Evolutionary conservation across 768 basidiomycete species (phyloP), one percentile per base, ranked within the genome.

Genomic region (Terana coerulea): DNA sequence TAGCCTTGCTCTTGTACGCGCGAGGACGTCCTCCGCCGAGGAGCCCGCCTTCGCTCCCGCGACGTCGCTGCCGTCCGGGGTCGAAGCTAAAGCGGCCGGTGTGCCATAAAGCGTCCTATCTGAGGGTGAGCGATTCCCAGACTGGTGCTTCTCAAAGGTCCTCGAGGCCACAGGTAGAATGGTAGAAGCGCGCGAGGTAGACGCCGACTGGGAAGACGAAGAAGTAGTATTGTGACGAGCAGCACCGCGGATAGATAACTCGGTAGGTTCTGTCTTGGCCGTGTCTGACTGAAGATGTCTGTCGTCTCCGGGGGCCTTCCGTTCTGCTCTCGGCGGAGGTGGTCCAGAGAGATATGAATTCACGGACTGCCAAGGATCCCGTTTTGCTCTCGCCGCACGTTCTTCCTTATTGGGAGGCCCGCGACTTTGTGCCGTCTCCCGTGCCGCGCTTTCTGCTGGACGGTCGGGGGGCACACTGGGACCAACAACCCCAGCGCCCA

Each of bases 1-100:
- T 25, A 59, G 42, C 33, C 50, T 25, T 17, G 47, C 45, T 5
- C 57, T 46, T 8, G 54, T 49, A 29, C 57, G 49, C 9, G 49
- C 50, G 54, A 59, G 43, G 35, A 56, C 51, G 9, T 59, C 57
- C n/a, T 11, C 24, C 45, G 9, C 11, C 15, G 31, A 22, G 9
- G 31, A 17, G 19, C 21, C 14, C n/a, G 22, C 29, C 8, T 10
- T 21, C 21, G 45, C 17, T 9, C 30, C 28, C 3, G 8, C 21
- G 5, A 19, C 4, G n/a, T 12, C 30, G 30, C 42, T 21, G 31
- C 11, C 34, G 22, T 30, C 21, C 4, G 49, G 54, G 25, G 51
- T 52, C 25, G 30, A 26, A 36, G 50, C 50, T 21, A 26, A 15
- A 10, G 36, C 11, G 7, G 50, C 50, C 25, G 50, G 51, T 24